Evolutionary conservation across 108 stramenopile species (phyloP), one percentile per base, ranked within the genome.

Genomic region (Cyclotella atomus): DNA sequence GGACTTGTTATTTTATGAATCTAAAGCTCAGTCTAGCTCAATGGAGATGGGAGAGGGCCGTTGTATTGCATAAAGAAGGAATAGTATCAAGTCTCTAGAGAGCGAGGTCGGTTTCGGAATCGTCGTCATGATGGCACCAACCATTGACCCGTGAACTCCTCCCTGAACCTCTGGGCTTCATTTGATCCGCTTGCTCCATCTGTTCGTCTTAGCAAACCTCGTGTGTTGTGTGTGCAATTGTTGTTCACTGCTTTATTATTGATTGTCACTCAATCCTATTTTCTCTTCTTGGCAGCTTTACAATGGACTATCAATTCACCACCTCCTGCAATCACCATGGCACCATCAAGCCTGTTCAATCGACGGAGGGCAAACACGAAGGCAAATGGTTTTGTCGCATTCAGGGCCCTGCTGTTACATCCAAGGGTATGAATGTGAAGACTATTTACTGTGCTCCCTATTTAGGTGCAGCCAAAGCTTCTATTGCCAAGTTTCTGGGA

Each of bases 321-420:
- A 65, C 65, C 2, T 17, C 27, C 4, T 65, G 65, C 29, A 9
- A 7, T 1, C 65, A 65, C 9, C 17, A 49, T 29, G 65, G 65
- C 29, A 65, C 45, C n/a, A 65, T 65, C 65, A 65, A 65, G 23
- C 30, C 65, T 5, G 65, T 65, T 12, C 29, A 65, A 65, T 65
- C 65, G 9, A 6, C 27, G 4, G n/a, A 7, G 17, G 65, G 65
- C 6, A 65, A 65, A 16, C 46, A 65, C 9, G 28, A 24, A 8
- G 65, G 65, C 8, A 65, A 65, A 65, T 65, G 65, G 65, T 17
- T 65, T 4, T 65, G 65, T 45, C 29, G n/a, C 29, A 29, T 65
- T 19, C 29, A 30, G 27, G 46, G 46, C 8, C 46, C 65, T 1
- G 34, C 7, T 16, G 46, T 65, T 50, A 19, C 4, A n/a, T 14